phyloP scores from a whole-genome alignment of 2,329 filamentous ascomycete genomes.

The Colletotrichum chlorophyti region DNA sequence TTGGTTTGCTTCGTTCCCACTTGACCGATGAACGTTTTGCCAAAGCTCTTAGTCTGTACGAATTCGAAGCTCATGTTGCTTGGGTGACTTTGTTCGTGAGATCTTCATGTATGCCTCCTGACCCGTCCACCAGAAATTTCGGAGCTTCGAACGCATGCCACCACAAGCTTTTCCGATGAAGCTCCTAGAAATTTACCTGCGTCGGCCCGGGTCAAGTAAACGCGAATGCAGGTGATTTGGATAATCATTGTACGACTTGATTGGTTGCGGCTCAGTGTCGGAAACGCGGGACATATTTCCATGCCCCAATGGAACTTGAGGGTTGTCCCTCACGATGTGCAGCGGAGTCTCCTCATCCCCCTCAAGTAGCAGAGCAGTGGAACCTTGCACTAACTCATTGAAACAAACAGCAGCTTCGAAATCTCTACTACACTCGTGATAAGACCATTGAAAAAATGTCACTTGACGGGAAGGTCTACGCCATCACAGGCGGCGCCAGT shows the following conservation, averaged over 20 bases:
- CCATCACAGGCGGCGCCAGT: constrained; percentile 41
- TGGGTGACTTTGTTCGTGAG: no score
- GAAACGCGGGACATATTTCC: constrained; percentile 6
- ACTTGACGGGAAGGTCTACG: constrained; percentile 39
- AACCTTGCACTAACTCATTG: no score
- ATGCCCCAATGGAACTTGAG: not conserved
- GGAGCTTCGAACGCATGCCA: not conserved
- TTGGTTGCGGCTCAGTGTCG: constrained; percentile 4
- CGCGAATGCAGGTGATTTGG: constrained; percentile 2
- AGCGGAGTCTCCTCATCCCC: not conserved
- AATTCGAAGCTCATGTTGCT: no score
- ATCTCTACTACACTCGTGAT: not conserved
- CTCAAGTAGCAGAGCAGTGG: not conserved
- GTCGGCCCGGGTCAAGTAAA: constrained; percentile 23
- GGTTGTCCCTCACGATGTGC: not conserved
- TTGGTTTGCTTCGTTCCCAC: no score
- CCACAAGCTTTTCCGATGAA: not conserved
- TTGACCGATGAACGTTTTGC: no score
- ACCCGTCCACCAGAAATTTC: not conserved
- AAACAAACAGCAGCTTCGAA: not conserved
- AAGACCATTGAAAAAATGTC: constrained; percentile 33
- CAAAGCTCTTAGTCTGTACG: no score
- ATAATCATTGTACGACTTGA: not conserved
- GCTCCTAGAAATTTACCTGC: not conserved
- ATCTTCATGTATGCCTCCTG: no score